These are phyloP conservation scores for Daldinia sp. DNA, from an alignment of 2,329 filamentous ascomycete species.

Conservation along the genomic window DNA sequence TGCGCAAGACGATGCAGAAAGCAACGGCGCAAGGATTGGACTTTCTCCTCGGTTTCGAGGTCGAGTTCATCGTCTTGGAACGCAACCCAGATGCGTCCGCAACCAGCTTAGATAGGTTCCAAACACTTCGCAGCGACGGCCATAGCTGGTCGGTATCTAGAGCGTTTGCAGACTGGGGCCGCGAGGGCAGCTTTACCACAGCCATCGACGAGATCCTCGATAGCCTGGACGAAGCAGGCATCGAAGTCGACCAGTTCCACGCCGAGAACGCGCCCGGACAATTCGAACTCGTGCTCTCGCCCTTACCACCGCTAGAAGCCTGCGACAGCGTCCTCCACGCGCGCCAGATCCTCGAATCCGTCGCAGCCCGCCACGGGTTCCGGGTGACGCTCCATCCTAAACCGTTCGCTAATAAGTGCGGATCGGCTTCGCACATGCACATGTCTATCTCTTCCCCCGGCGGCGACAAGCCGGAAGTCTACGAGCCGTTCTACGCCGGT, in stretches of 20 bases:
- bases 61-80: constrained; percentile 80
- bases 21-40: constrained; percentile 66
- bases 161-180: constrained; percentile 68
- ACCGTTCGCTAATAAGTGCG: constrained; percentile 68
- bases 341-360: constrained; percentile 74
- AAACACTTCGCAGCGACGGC: constrained; percentile 66
- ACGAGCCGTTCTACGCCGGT: constrained; percentile 78
- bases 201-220: constrained; percentile 75
- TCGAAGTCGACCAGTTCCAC: constrained; percentile 79
- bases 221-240: constrained; percentile 69
- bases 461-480: constrained; percentile 58
- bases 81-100: constrained; percentile 52
- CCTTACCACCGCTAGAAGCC: constrained; percentile 71
- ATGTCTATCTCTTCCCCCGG: constrained; percentile 70
- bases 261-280: constrained; percentile 79
- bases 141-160: constrained; percentile 79
- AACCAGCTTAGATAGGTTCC: constrained; percentile 50
- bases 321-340: constrained; percentile 79
- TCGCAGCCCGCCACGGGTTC: constrained; percentile 72
- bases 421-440: constrained; percentile 77
- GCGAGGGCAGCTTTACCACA: constrained; percentile 58
- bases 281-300: constrained; percentile 80
- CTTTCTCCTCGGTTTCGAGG: constrained; percentile 81
- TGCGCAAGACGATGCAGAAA: constrained; percentile 66
- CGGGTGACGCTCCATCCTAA: constrained; percentile 81